Conservation (phyloP, 208 protist genomes). For the Leishmania turanica region DNA sequence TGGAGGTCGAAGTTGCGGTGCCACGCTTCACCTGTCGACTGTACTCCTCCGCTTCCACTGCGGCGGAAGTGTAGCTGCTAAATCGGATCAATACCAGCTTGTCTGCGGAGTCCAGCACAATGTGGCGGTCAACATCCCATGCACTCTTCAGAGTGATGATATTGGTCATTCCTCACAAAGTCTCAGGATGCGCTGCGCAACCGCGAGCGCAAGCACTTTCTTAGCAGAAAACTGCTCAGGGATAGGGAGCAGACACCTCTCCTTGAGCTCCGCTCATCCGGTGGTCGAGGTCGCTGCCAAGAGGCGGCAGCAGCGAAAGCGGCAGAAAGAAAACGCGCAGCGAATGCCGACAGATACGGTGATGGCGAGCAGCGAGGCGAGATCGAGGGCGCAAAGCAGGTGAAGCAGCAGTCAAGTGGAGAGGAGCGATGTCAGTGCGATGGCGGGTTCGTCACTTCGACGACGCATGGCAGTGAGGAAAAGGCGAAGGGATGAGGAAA, state of each 20-base stretch:
- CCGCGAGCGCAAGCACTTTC: neutral
- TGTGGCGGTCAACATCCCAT: slow-evolving; percentile 88
- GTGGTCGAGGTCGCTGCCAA: neutral
- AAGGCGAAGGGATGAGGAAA: neutral
- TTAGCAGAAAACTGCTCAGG: neutral
- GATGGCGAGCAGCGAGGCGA: neutral
- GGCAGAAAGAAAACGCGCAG: neutral
- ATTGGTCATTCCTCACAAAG: slow-evolving; percentile 30
- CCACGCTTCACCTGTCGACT: neutral
- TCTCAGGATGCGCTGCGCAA: neutral
- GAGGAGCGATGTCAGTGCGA: neutral
- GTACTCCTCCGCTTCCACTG: slow-evolving; percentile 13
- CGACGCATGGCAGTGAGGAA: neutral
- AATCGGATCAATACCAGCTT: slow-evolving; percentile 83
- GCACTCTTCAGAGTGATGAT: slow-evolving; percentile 61
- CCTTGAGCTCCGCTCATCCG: neutral
- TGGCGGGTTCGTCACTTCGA: neutral
- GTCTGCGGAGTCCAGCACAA: slow-evolving; percentile 81
- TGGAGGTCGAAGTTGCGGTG: neutral
- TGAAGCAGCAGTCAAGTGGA: neutral
- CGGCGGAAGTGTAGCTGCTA: slow-evolving; percentile 53
- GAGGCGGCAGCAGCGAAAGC: neutral
- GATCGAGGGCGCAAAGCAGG: neutral
- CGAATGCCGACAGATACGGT: neutral
- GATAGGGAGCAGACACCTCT: neutral